Conservation (phyloP, 1,139 yeast genomes). For the Debaryomyces sp. region DNA sequence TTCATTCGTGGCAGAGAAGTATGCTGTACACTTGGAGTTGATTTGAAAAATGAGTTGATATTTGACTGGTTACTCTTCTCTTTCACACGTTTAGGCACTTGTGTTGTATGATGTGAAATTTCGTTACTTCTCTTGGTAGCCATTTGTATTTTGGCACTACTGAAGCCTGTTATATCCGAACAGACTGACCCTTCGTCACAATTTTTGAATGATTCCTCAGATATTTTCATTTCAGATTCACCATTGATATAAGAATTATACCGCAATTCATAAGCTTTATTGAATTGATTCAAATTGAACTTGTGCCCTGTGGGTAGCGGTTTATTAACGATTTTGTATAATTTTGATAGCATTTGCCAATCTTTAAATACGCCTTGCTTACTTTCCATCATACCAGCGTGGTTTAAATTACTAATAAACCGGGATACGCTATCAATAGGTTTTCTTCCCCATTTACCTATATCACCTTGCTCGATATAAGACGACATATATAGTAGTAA, state of each 20-base stretch:
- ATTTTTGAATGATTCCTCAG: conserved; percentile 7
- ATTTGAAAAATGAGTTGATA: conserved; percentile 1
- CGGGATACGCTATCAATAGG: conserved; percentile 31
- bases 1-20: background rate
- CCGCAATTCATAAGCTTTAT: conserved; percentile 40
- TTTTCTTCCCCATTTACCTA: conserved; percentile 22
- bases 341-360: conserved; percentile 15
- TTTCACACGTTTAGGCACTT: background rate
- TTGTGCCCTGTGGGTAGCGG: conserved; percentile 8
- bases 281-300: conserved; percentile 69
- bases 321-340: conserved; percentile 21
- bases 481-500: conserved; percentile 38
- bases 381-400: background rate
- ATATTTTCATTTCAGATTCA: conserved; percentile 13
- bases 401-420: conserved; percentile 22
- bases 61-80: background rate
- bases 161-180: background rate
- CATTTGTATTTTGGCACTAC: conserved; percentile 3
- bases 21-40: background rate
- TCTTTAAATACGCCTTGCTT: conserved; percentile 22
- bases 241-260: conserved; percentile 17
- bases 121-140: background rate
- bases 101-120: background rate
- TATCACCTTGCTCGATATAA: conserved; percentile 26
- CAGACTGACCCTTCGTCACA: background rate